phyloP scores from a whole-genome alignment of 257 asterid species.

The Avicennia marina region DNA sequence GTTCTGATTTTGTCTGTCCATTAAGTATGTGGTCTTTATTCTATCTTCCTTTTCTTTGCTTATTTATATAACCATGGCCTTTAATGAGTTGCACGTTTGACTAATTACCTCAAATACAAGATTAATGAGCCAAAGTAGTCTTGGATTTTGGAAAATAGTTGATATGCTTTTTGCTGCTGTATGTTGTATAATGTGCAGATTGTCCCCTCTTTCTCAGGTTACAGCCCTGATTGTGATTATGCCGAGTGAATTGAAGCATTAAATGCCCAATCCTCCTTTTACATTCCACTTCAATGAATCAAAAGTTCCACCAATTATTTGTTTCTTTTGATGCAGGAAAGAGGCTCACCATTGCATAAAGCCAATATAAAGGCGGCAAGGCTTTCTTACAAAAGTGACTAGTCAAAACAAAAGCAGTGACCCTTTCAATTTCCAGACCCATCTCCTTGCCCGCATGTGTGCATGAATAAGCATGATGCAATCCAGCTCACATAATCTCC shows the following conservation, averaged over 20 bases:
- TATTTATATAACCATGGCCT: too few relatives aligned
- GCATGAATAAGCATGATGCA: slow-evolving; percentile 22
- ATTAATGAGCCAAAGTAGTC: too few relatives aligned
- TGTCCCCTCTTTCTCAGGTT: not conserved
- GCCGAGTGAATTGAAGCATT: slow-evolving; percentile 26
- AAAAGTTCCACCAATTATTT: slow-evolving; percentile 40
- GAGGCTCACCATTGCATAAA: slow-evolving; percentile 26
- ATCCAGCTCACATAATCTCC: too few relatives aligned
- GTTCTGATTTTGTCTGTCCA: too few relatives aligned
- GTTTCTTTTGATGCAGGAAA: slow-evolving; percentile 59
- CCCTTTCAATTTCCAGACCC: slow-evolving; percentile 9
- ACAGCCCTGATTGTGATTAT: not conserved
- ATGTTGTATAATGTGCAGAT: too few relatives aligned
- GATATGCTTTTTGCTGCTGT: too few relatives aligned
- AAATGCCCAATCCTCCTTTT: slow-evolving; percentile 8
- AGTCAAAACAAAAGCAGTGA: slow-evolving; percentile 28
- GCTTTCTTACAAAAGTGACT: slow-evolving; percentile 25
- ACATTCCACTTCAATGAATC: slow-evolving; percentile 21
- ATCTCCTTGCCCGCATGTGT: slow-evolving; percentile 18
- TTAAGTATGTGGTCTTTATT: too few relatives aligned
- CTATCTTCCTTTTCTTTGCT: too few relatives aligned
- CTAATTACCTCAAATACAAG: too few relatives aligned
- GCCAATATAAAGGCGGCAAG: slow-evolving; percentile 45
- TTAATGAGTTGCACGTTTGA: too few relatives aligned
- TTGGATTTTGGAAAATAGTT: too few relatives aligned